Evolutionary conservation across 2,329 filamentous ascomycete genomes (phyloP).

Genomic region (Incumbomyces delicatus): DNA sequence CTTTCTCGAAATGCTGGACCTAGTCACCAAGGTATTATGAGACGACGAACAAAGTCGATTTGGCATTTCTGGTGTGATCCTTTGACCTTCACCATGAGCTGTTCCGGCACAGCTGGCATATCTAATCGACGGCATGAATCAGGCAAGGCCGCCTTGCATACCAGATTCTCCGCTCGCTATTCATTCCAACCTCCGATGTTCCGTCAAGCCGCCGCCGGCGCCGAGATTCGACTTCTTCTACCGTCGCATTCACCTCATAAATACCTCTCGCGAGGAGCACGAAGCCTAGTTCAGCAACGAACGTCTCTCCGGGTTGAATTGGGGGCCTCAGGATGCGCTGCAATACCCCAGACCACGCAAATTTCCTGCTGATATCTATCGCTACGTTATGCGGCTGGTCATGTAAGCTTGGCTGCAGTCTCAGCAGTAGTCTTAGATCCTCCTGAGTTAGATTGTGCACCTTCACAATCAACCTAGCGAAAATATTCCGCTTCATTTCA

Average conservation of each 20-base stretch:
- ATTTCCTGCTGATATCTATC: constrained; percentile 70
- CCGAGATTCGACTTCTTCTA: constrained; percentile 59
- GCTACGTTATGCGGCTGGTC: constrained; percentile 62
- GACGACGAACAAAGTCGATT: neutral
- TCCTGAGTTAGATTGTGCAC: constrained; percentile 63
- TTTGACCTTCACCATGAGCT: too few species aligned
- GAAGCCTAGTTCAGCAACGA: constrained; percentile 57
- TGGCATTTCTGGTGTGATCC: too few species aligned
- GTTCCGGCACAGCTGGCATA: neutral
- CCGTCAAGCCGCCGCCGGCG: neutral
- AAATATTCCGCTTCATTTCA: constrained; percentile 47
- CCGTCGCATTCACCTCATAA: constrained; percentile 69
- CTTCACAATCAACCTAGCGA: constrained; percentile 59
- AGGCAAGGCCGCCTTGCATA: constrained; percentile 25
- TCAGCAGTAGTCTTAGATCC: constrained; percentile 61
- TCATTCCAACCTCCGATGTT: constrained; percentile 8
- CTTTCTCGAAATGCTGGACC: constrained; percentile 18
- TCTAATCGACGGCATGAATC: constrained; percentile 18
- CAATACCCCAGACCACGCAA: constrained; percentile 75
- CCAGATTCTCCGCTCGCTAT: constrained; percentile 25
- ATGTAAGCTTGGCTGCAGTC: constrained; percentile 66
- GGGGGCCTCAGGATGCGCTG: constrained; percentile 59
- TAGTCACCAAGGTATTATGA: constrained; percentile 19
- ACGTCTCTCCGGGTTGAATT: constrained; percentile 49
- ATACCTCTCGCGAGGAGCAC: constrained; percentile 69